Evolutionary conservation across 768 basidiomycete genomes (phyloP), one percentile per base, ranked within the genome.

Genomic region (Lactarius evosmus): DNA sequence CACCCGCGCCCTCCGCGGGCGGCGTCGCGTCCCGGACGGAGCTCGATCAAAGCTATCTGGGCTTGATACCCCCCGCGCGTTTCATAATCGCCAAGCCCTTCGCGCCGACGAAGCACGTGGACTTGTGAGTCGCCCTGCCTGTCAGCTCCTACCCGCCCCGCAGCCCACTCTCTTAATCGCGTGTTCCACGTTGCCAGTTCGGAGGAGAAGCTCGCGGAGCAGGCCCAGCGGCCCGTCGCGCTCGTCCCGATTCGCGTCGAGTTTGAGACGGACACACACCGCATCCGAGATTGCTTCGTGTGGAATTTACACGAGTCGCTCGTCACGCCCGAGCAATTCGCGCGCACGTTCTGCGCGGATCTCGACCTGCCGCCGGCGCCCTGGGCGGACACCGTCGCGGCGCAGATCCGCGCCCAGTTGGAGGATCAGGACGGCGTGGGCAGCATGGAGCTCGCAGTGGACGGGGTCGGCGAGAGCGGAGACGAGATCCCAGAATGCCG

Each of bases 231-330:
- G 64, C 74, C 78, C 0, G 79, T 81, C 2, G 72, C 81, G 5
- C 85, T 96, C 36, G 85, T 98, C 14, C 97, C 97, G 3, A 93
- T 99, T 62, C 91, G 93, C 52, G 91, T 99, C 58, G 95, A 98
- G 69, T 86, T 99, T 70, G 95, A 98, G 72, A 93, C 90, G 12
- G 92, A 93, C 12, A 89, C 89, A 0, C 91, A 92, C 71, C 81
- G 95, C 70, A 85, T 99, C 73, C 88, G 95, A 46, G 97, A 99
- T 72, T 89, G 89, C 71, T 98, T 99, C 74, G 84, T 93, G 12
- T 99, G 97, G 97, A 97, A 98, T 70, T 75, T 95, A 52, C 85
- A 93, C 72, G 96, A 98, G 76, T 77, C 79, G n/a, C 76, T 92
- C 66, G 87, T 96, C 69, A 88, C 86, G 29, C 95, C 96, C 0